Base-by-base conservation (phyloP, 495 filamentous ascomycete species). In the Penicillium daleae region DNA sequence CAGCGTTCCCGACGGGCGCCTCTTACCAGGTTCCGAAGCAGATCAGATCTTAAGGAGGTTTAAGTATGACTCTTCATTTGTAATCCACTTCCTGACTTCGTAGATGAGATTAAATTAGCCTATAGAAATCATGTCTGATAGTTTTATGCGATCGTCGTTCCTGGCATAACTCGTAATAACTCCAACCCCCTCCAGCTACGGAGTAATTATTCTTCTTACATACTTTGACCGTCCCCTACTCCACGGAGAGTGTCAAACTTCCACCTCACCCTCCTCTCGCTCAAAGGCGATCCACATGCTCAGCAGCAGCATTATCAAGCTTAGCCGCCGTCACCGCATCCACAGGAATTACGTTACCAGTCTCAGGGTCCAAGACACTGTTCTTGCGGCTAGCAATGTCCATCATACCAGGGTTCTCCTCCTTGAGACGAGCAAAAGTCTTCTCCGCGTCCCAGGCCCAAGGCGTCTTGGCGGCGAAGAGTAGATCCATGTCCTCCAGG, bases 361-460 rank as follows among this genome's bases (percentile, higher is more conserved):
- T 68, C 68, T 85, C 82, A 0, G 78, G 72, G 49, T 85, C 83
- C 57, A 84, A 56, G 3, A 82, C 67, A 49, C 80, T 81, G 7
- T 78, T 74, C 63, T 83, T 84, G 48, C 78, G 71, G 48, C 72
- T 74, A 26, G 78, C 65, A 35, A 77, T 67, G 61, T 79, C 73
- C 27, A 83, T 68, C 63, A 79, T 76, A 3, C 81, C 79, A 5
- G 82, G 80, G 31, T 83, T 84, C 72, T 84, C 80, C 6, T 78
- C 82, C 70, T 84, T 84, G 52, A 86, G 75, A 5, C 75, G 73
- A 7, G 78, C 75, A 66, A 84, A 86, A 33, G 75, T 86, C 66
- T 76, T 81, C 74, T 89, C 87, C 8, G 86, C 87, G 60, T 88
- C 86, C 86, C 87, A 87, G 15, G 81, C 79, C 82, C 84, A 89